Evolutionary conservation across 495 filamentous ascomycete genomes (phyloP).

Genomic region (Trichocladium uniseriatum): DNA sequence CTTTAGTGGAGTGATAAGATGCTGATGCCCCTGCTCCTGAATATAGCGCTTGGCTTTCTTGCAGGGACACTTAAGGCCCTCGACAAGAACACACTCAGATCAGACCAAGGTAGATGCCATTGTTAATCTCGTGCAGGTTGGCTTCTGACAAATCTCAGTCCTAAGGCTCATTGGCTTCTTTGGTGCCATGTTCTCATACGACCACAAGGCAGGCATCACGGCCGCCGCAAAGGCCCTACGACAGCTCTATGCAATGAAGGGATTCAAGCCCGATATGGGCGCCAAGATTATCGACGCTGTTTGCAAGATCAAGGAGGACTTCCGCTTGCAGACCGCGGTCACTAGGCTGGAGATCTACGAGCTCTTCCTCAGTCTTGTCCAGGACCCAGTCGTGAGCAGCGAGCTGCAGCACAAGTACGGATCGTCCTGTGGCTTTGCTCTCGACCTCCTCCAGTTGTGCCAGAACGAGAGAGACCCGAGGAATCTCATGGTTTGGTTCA

Average conservation of each 20-base stretch:
- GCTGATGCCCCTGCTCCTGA: not conserved
- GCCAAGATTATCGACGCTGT: constrained; percentile 34
- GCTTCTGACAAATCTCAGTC: constrained; percentile 11
- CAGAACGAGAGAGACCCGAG: constrained; percentile 40
- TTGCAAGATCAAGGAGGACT: constrained; percentile 39
- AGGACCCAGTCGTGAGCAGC: constrained; percentile 27
- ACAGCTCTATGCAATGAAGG: constrained; percentile 34
- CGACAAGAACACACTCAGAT: constrained; percentile 26
- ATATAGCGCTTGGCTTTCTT: constrained; percentile 35
- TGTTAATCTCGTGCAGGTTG: not conserved
- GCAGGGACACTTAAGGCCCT: constrained; percentile 36
- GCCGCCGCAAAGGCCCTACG: constrained; percentile 40
- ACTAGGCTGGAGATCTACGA: constrained; percentile 41
- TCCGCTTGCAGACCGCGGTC: constrained; percentile 33
- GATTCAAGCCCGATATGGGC: constrained; percentile 36
- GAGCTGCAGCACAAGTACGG: constrained; percentile 36
- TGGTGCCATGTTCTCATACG: constrained; percentile 40
- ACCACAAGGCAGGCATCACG: constrained; percentile 42
- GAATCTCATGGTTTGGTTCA: constrained; percentile 43
- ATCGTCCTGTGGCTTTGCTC: constrained; percentile 29
- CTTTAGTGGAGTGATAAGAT: not conserved
- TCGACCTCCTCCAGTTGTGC: constrained; percentile 35
- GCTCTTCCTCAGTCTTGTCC: constrained; percentile 34
- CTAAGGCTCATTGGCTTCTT: constrained; percentile 39
- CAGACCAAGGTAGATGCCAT: constrained; percentile 28